A percentile compares a stretch with the other conserved stretches of the same genome.
Conservation (phyloP, 2,329 filamentous ascomycete species). For the Beauveria bassiana region DNA sequence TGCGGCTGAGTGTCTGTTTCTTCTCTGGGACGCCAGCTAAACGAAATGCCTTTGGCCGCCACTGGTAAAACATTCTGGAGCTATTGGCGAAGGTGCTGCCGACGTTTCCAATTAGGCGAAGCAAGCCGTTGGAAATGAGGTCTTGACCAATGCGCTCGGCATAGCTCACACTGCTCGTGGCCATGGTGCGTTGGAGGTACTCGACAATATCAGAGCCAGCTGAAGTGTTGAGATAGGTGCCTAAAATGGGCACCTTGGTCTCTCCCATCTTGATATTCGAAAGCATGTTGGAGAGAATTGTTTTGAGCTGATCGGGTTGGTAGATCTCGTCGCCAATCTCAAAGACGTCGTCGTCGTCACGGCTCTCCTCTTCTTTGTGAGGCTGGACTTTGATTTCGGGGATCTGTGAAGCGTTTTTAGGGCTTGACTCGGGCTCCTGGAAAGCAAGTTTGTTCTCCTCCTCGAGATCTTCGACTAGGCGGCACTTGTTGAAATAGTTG, state of each 20-base stretch:
- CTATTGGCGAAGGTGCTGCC: conserved; percentile 96
- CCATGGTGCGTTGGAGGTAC: conserved; percentile 85
- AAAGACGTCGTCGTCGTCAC: conserved; percentile 73
- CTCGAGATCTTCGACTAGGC: conserved; percentile 89
- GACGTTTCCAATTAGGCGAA: conserved; percentile 87
- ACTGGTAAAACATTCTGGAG: conserved; percentile 95
- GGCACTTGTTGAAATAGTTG: conserved; percentile 98
- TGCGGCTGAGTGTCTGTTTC: conserved; percentile 64
- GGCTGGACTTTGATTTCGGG: conserved; percentile 85
- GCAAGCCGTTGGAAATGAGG: conserved; percentile 74
- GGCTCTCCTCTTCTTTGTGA: conserved; percentile 51
- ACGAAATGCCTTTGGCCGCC: conserved; percentile 87
- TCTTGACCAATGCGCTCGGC: conserved; percentile 95
- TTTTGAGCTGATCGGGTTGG: conserved; percentile 78
- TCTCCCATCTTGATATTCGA: conserved; percentile 81
- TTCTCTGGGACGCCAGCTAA: conserved; percentile 82
- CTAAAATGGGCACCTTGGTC: conserved; percentile 90
- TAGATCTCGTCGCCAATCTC: conserved; percentile 91
- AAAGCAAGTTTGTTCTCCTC: conserved; percentile 99
- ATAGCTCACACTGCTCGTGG: conserved; percentile 75
- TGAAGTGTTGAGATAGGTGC: conserved; percentile 89
- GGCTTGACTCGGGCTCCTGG: conserved; percentile 72
- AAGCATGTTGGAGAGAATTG: conserved; percentile 79
- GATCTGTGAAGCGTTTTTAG: conserved; percentile 50
- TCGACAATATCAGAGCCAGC: conserved; percentile 89